Base-by-base conservation (phyloP, 345 rosid genomes). In the Syzygium aromaticum region DNA sequence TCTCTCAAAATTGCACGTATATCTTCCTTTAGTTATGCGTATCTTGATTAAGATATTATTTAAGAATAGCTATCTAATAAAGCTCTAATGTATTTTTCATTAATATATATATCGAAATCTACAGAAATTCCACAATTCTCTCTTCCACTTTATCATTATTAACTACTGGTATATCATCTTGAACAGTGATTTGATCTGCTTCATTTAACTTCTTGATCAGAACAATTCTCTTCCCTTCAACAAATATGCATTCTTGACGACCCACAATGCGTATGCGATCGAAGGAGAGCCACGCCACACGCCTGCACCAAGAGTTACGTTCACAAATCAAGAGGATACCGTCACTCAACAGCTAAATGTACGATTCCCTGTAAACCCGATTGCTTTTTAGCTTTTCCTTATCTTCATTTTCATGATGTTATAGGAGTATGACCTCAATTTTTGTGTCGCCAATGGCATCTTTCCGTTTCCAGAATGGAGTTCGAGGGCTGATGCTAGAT, bases 161-260 rank as follows among this genome's bases (percentile, higher is more conserved):
- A 43, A 43, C 46, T 43, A 6, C 86, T 16, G 38, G 59, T n/a
- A 59, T 46, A 27, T 21, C 51, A 23, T n/a, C 8, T 15, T 38
- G 28, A 28, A 52, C 46, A 11, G 59, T 49, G 38, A 27, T 21
- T 46, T 12, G 25, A 43, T 46, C 54, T 77, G 22, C 25, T 52
- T 52, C 54, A 53, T 54, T 5, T 43, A 54, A 53, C 40, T 5
- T 82, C 30, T 11, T 56, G 43, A 6, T 87, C 28, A 94, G 98
- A 95, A 94, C 77, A 93, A 95, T 90, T 93, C 95, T 59, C 91
- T 95, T 5, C 94, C 95, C 16, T 93, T 94, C 91, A 94, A 95
- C 88, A 95, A 95, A 51, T 94, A 95, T 84, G 94, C 98, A 86
- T 94, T 89, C 88, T 86, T 95, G 90, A 93, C 96, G 16, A 94